A percentile compares a stretch with the other conserved stretches of the same genome.
These are phyloP conservation scores for Podaxis sp. DNA, from an alignment of 768 basidiomycete species.

Conservation along the genomic window DNA sequence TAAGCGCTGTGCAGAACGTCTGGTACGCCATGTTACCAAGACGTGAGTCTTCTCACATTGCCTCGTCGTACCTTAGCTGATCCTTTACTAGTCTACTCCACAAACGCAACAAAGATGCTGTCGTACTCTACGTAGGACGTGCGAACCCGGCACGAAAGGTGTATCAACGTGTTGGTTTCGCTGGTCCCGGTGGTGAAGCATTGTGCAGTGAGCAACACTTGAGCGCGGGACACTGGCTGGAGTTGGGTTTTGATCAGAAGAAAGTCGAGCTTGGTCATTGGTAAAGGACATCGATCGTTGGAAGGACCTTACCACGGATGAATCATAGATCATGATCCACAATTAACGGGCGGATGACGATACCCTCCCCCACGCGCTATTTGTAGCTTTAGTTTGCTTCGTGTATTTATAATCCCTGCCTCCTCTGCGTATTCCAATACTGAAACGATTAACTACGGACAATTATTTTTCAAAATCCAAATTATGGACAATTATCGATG, in stretches of 20 bases:
- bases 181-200: conserved; percentile 40
- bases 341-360: no score
- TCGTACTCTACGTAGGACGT: conserved; percentile 69
- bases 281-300: conserved; percentile 33
- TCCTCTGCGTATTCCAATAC: neutral
- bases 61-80: neutral
- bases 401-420: neutral
- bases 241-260: conserved; percentile 56
- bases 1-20: conserved; percentile 56
- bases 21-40: conserved; percentile 59
- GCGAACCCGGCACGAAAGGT: conserved; percentile 46
- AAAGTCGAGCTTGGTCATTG: conserved; percentile 61
- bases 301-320: neutral
- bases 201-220: conserved; percentile 34
- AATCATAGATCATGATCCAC: no score
- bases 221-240: conserved; percentile 45
- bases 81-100: conserved; percentile 26
- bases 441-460: neutral
- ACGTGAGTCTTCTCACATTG: conserved; percentile 35
- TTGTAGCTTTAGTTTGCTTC: neutral
- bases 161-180: conserved; percentile 69
- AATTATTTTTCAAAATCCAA: neutral
- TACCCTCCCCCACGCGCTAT: neutral
- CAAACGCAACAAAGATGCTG: conserved; percentile 33
- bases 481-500: neutral